Base-by-base conservation (phyloP, 345 rosid genomes). In the Syzygium grande region DNA sequence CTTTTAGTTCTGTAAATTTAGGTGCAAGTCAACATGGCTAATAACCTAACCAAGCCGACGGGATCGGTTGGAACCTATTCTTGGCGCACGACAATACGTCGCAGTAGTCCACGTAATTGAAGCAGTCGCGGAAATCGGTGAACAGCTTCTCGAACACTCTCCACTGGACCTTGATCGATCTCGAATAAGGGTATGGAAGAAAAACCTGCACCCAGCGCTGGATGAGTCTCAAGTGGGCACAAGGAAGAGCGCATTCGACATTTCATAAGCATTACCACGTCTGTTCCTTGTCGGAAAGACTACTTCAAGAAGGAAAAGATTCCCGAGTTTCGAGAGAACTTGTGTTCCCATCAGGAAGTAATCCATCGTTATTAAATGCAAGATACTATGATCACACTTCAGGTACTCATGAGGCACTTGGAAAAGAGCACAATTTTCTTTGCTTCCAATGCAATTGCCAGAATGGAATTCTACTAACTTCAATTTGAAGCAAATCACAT, bases 61-160 rank as follows among this genome's bases (percentile, higher is more conserved):
- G 98, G 85, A 97, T 91, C 3, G 95, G 94, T 90, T 94, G 98
- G 84, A 96, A 97, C 94, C 92, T 95, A 92, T 91, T 96, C 94
- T 94, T 96, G 65, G 97, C 98, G 49, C 91, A 91, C 7, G 94
- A 92, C 89, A 96, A 77, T 6, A 94, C 88, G 63, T 96, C 96
- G n/a, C 88, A 94, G 90, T 95, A 96, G 88, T 96, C 97, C 49
- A 91, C 90, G 52, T 88, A 90, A 87, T 87, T 89, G 87, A 94
- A 92, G 92, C 98, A 94, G 86, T 97, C 98, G 3, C 98, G 94
- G 86, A 96, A 96, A 91, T 96, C 99, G 2, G 95, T 95, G 91
- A 97, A 94, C 30, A 97, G 95, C 94, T 90, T 97, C 85, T 95
- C 98, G 25, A 95, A 94, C 89, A 97, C 94, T 88, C 91, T 93